Evolutionary conservation across 2,329 filamentous ascomycete species (phyloP).

Genomic region (Fusarium chlamydosporum): DNA sequence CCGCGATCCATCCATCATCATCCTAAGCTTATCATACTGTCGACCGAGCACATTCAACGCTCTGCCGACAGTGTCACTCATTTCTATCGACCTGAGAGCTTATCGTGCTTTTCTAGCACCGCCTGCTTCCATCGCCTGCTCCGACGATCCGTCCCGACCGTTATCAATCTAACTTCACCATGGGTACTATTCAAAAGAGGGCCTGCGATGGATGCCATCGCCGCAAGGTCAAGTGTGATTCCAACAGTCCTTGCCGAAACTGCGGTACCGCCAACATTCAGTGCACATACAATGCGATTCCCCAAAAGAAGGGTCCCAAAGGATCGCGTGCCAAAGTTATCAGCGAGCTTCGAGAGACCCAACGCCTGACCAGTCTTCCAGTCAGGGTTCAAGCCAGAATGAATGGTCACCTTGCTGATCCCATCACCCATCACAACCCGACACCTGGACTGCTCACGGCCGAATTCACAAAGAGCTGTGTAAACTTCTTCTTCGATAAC

Average conservation of each 20-base stretch:
- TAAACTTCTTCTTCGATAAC: constrained; percentile 77
- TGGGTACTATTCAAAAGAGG: constrained; percentile 68
- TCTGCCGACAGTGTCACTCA: constrained; percentile 8
- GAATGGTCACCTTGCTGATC: constrained; percentile 67
- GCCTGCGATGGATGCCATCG: constrained; percentile 82
- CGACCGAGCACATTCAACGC: constrained; percentile 22
- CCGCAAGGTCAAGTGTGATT: constrained; percentile 81
- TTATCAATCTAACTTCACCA: constrained; percentile 40
- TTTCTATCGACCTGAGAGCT: constrained; percentile 17
- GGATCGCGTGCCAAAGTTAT: constrained; percentile 82
- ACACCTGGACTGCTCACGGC: constrained; percentile 72
- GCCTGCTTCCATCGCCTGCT: constrained; percentile 7
- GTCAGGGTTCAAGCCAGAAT: constrained; percentile 73
- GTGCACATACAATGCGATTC: constrained; percentile 81
- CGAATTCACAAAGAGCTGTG: constrained; percentile 75
- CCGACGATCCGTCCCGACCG: constrained; percentile 26
- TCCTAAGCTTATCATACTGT: constrained; percentile 16
- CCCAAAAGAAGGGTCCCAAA: constrained; percentile 83
- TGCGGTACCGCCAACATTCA: constrained; percentile 75
- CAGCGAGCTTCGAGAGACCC: constrained; percentile 77
- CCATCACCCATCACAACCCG: constrained; percentile 57
- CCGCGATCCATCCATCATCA: constrained; percentile 21
- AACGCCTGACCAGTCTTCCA: constrained; percentile 75
- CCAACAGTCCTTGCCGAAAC: constrained; percentile 78
- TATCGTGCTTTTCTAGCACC: constrained; percentile 13